Percentiles rank a stretch among this genome's conserved stretches.
Conservation (phyloP, 257 asterid genomes). For the Solanum neorickii region DNA sequence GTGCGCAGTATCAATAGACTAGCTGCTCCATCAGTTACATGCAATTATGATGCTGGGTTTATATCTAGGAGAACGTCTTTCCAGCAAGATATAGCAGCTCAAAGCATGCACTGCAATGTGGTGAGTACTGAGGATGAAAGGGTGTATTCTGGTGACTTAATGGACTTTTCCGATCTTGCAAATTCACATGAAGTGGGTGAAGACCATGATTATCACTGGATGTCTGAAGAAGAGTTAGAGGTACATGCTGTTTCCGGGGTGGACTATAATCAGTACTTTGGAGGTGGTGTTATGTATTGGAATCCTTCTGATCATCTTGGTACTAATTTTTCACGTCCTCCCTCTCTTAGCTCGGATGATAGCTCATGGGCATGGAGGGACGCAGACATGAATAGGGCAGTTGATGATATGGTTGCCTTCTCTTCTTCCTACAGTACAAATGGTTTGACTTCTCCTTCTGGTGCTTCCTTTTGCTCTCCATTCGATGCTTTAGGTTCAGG, state of each 20-base stretch:
- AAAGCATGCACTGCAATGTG: constrained; percentile 40
- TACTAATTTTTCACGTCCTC: constrained; percentile 88
- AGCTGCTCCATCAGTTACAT: constrained; percentile 57
- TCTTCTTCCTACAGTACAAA: constrained; percentile 97
- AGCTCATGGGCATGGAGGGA: constrained; percentile 99
- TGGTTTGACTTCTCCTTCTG: constrained; percentile 94
- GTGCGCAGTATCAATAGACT: constrained; percentile 61
- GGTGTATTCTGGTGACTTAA: constrained; percentile 48
- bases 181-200: constrained; percentile 63
- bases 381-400: constrained; percentile 89
- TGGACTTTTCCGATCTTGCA: constrained; percentile 49
- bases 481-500: constrained; percentile 84
- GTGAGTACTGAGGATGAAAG: constrained; percentile 76
- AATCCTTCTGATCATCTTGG: constrained; percentile 83
- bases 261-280: constrained; percentile 91
- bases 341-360: constrained; percentile 98
- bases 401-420: constrained; percentile 99
- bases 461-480: constrained; percentile 91
- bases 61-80: constrained; percentile 71
- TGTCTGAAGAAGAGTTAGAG: constrained; percentile 95
- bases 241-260: constrained; percentile 62
- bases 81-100: constrained; percentile 47
- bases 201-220: constrained; percentile 80
- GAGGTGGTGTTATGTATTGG: constrained; percentile 99
- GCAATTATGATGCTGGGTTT: constrained; percentile 82